Conservation (phyloP, 306 rosid species). For the Macrotyloma uniflorum region DNA sequence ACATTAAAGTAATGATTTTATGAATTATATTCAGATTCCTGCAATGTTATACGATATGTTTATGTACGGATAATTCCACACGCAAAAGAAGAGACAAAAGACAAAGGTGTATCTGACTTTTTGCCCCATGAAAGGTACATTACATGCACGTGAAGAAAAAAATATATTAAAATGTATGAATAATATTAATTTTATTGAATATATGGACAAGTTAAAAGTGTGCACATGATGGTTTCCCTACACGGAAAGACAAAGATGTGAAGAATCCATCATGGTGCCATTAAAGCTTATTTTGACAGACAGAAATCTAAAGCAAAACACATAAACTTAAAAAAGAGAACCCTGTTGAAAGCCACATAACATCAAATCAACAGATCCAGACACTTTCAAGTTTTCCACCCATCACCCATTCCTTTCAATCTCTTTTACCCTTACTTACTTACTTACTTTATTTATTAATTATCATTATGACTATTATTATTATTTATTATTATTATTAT, state of each 20-base stretch:
- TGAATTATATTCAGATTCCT: not conserved
- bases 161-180: not conserved
- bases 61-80: not conserved
- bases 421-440: not conserved
- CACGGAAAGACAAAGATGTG: conserved; percentile 28
- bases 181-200: not conserved
- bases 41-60: not conserved
- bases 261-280: conserved; percentile 34
- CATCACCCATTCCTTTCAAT: not conserved
- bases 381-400: not conserved
- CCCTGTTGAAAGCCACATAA: conserved; percentile 29
- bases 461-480: no score
- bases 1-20: not conserved
- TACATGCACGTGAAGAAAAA: not conserved
- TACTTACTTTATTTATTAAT: not conserved
- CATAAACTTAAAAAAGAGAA: not conserved
- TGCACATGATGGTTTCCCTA: conserved; percentile 21
- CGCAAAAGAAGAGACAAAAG: not conserved
- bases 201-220: not conserved
- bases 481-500: no score
- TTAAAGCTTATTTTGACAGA: conserved; percentile 48
- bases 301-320: conserved; percentile 6
- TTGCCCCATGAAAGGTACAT: not conserved
- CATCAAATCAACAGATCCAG: conserved; percentile 20
- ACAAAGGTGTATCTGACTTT: not conserved